phyloP scores from a whole-genome alignment of 148 eudicot genomes.

The Spergularia bocconei region DNA sequence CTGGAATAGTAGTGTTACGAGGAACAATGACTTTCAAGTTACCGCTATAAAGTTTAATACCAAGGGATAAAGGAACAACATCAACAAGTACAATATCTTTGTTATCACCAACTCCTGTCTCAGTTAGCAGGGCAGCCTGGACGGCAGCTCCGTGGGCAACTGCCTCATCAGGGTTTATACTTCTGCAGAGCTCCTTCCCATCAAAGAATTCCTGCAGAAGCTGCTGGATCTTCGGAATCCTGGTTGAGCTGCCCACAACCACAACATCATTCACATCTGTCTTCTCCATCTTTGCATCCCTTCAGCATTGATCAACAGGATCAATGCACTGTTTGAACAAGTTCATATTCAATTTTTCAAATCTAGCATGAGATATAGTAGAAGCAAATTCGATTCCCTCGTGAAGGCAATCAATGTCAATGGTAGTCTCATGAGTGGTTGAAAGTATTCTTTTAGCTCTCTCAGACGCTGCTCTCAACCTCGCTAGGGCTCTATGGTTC shows the following conservation, averaged over 20 bases:
- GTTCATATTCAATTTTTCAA: slow-evolving; percentile 24
- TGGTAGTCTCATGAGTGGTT: not conserved
- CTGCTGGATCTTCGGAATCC: slow-evolving; percentile 34
- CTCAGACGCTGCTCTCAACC: slow-evolving; percentile 26
- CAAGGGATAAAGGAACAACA: slow-evolving; percentile 22
- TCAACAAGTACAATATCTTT: slow-evolving; percentile 23
- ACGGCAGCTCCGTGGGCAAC: slow-evolving; percentile 35
- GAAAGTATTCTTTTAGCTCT: slow-evolving; percentile 24
- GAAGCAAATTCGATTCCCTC: slow-evolving; percentile 28
- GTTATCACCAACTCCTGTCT: slow-evolving; percentile 15
- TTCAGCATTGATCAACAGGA: slow-evolving; percentile 18
- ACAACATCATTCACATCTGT: slow-evolving; percentile 25
- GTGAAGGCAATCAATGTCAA: slow-evolving; percentile 26
- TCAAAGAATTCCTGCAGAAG: slow-evolving; percentile 17
- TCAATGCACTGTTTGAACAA: slow-evolving; percentile 21
- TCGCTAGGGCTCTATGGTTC: slow-evolving; percentile 27
- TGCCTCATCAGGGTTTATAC: slow-evolving; percentile 26
- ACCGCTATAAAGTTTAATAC: not conserved
- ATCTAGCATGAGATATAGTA: slow-evolving; percentile 21
- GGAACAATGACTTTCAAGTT: not conserved
- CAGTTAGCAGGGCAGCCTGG: slow-evolving; percentile 28
- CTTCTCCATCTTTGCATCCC: slow-evolving; percentile 23
- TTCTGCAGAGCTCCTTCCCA: slow-evolving; percentile 24
- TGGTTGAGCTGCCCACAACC: slow-evolving; percentile 34
- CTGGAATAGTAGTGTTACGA: not conserved